Base-by-base conservation (phyloP, 192 early-diverging fungal species). In the Allomyces javanicus region DNA sequence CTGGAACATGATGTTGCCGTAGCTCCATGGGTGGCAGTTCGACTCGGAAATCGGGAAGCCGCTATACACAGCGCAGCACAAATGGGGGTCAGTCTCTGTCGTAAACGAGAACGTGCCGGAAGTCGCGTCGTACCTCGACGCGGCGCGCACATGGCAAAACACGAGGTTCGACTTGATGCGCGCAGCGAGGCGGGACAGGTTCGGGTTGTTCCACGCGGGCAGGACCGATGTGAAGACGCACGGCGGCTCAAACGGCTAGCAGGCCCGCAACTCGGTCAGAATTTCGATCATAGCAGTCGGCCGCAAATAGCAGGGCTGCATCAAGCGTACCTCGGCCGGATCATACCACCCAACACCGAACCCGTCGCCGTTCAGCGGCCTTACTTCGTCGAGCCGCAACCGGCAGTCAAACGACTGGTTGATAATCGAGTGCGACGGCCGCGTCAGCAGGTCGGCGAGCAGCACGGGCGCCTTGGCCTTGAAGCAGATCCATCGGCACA, bases 201-300 rank as follows among this genome's bases (percentile, higher is more conserved):
- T 89, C 66, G 77, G 68, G 72, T 89, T 89, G 75, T 85, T 86
- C 88, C 88, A 89, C 9, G 88, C 88, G 14, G 88, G 88, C 26
- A 86, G 83, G 5, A 87, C 86, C 10, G 86, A 88, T 9, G 88
- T 88, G 68, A 89, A 89, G 64, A 89, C 87, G 74, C 88, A 89
- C 17, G 83, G 83, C 44, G 79, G 25, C 62, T 78, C 81, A 40
- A 40, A 40, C 7, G 33, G 33, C 33, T 40, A 40, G 7, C 4
- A 0, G 5, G 7, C 9, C 7, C 33, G 33, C 33, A 40, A 40
- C 0, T 40, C 33, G 3, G 33, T 40, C 33, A 40, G 33, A 40
- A 40, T 7, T 40, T 40, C 4, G 7, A 40, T 40, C 7, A 0
- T 7, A 40, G n/a, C n/a, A 40, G 4, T 3, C 26, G 1, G 26